Evolutionary conservation across 768 basidiomycete genomes (phyloP), one percentile per base, ranked within the genome.

Genomic region (Fomitopsis serialis): DNA sequence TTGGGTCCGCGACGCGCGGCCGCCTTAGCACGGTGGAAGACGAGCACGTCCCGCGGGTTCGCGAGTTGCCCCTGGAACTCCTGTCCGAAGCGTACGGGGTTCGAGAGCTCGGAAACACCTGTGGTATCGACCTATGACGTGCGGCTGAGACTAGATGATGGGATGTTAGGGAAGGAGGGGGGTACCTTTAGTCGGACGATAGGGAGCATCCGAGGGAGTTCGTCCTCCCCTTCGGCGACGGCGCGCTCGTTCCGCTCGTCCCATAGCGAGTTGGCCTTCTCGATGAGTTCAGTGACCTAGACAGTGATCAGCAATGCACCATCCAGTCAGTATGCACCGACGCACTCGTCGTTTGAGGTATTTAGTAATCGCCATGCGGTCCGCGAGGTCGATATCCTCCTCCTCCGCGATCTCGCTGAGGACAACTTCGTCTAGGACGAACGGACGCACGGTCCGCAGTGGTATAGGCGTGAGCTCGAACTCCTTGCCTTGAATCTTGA

Each of bases 51-150:
- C 24, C 92, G 81, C 15, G 97, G 96, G 65, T 99, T 99, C 11
- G 97, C 97, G 34, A 98, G 79, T 21, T 79, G 80, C 1, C 91
- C 92, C 59, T 85, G 81, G 68, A 98, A 98, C 66, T 96, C 91
- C 66, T 96, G 94, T 1, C 97, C 96, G 66, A 99, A 97, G 10
- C 97, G 87, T 48, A 96, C 87, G 22, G 96, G 95, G 67, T 99
- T 99, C 50, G 89, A 92, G 72, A 92, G 92, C 61, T 92, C 89
- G 53, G 82, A 84, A 8, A 93, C 89, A 42, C 88, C 90, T 0
- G 95, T 91, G 0, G 92, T 95, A 65, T 96, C 92, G 17, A 96
- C 92, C 88, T 86, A 46, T n/a, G 12, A 21, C 10, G 24, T 15
- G 19, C 34, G 24, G 50, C n/a, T 27, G 19, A 46, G 23, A 27